Evolutionary conservation across 441 rosid species (phyloP).

Genomic region (Populus trichocarpa): DNA sequence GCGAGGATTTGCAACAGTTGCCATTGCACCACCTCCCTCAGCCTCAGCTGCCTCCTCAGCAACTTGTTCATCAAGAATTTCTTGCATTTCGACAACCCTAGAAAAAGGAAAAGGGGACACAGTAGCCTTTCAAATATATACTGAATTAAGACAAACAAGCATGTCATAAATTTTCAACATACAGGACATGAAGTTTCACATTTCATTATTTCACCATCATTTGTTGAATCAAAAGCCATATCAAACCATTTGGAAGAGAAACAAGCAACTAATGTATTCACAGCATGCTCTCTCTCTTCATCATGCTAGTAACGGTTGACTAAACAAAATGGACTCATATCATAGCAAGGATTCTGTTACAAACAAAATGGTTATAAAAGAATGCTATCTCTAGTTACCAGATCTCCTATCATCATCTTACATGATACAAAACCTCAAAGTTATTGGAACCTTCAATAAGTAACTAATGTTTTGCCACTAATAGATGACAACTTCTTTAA

Average conservation of each 20-base stretch:
- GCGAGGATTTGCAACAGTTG: constrained; percentile 86
- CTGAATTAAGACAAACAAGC: constrained; percentile 1
- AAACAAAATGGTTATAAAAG: background rate
- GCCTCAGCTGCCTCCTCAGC: constrained; percentile 99
- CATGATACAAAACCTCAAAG: background rate
- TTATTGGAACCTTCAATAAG: background rate
- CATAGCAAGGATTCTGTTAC: background rate
- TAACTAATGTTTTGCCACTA: background rate
- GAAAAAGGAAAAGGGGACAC: constrained; percentile 5
- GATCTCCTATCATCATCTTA: background rate
- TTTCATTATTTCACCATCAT: background rate
- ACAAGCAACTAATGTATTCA: background rate
- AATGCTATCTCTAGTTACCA: background rate
- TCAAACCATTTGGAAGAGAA: background rate
- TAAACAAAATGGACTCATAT: background rate
- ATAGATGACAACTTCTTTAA: background rate
- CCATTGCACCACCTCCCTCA: constrained; percentile 95
- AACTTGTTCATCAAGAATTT: constrained; percentile 95
- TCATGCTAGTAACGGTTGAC: background rate
- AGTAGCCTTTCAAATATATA: background rate
- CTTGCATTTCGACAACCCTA: constrained; percentile 99
- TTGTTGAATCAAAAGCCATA: background rate
- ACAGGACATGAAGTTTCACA: background rate
- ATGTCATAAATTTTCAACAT: background rate
- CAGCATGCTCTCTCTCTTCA: background rate